These are phyloP conservation scores for Cardiospermum halicacabum DNA, from an alignment of 345 rosid species.

Conservation along the genomic window DNA sequence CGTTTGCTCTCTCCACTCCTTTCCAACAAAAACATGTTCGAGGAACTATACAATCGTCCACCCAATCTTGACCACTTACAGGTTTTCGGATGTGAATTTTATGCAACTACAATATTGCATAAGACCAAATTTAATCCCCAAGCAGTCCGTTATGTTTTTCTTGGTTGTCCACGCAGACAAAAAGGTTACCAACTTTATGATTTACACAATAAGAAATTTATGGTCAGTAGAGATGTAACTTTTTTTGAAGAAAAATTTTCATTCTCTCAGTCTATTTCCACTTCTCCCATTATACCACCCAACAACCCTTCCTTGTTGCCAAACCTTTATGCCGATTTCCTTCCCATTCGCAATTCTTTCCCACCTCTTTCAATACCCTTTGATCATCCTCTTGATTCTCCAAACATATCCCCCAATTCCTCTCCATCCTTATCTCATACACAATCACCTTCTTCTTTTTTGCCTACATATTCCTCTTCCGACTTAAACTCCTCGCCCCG, in stretches of 20 bases:
- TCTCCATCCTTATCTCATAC: no score
- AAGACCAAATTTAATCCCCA: neutral
- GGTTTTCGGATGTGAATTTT: conserved; percentile 6
- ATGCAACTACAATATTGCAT: neutral
- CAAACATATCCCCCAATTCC: no score
- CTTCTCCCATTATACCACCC: no score
- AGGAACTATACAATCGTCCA: neutral
- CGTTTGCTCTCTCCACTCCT: neutral
- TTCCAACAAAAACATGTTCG: neutral
- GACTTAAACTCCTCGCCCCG: no score
- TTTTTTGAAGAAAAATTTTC: neutral
- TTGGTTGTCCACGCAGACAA: neutral
- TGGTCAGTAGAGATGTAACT: neutral
- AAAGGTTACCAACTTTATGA: neutral
- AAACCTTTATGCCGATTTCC: no score
- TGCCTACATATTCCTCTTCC: no score
- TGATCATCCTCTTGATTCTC: no score
- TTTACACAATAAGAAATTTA: neutral
- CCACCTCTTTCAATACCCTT: no score
- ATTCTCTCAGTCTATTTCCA: no score
- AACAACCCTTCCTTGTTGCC: no score
- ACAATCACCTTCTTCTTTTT: no score
- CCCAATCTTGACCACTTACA: neutral
- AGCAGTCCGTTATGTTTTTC: neutral
- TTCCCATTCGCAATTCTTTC: no score